A percentile compares a stretch with the other conserved stretches of the same genome.
Conservation (phyloP, 2,329 filamentous ascomycete genomes). For the Incumbomyces lentus region DNA sequence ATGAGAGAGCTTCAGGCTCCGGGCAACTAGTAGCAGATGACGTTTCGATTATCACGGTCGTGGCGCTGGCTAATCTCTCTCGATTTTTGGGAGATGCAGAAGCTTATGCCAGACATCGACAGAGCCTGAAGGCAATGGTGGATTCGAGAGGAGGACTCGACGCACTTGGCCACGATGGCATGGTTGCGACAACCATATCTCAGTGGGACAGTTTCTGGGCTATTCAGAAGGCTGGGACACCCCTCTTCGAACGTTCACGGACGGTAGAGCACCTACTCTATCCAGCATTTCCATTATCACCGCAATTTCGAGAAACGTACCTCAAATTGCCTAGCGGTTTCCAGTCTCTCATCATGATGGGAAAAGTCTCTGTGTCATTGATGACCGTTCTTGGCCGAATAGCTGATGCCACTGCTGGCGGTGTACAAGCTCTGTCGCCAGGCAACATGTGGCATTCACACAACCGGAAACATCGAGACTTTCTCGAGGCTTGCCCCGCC, state of each 20-base stretch:
- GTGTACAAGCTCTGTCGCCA: neutral
- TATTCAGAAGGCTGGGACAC: neutral
- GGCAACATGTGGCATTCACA: neutral
- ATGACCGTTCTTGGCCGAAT: neutral
- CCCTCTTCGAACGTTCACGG: neutral
- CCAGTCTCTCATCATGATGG: conserved; percentile 2
- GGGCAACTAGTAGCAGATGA: neutral
- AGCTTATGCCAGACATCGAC: neutral
- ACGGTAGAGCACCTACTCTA: neutral
- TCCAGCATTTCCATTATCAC: conserved; percentile 5
- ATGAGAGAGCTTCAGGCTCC: neutral
- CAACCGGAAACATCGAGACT: neutral
- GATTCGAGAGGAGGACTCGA: neutral
- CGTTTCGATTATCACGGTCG: conserved; percentile 1
- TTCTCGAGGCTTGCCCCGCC: conserved; percentile 3
- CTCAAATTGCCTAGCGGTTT: conserved; percentile 5
- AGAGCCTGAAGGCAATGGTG: neutral
- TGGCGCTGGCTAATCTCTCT: conserved; percentile 1
- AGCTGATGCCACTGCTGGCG: neutral
- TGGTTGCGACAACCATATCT: neutral
- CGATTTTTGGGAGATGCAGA: neutral
- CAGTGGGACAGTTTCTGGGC: conserved; percentile 6
- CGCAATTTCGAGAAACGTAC: conserved; percentile 2
- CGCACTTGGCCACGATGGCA: conserved; percentile 1
- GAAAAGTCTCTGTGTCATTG: conserved; percentile 3